Conservation (phyloP, 1,284 basidiomycete genomes). For the Pseudozyma hubeiensis region DNA sequence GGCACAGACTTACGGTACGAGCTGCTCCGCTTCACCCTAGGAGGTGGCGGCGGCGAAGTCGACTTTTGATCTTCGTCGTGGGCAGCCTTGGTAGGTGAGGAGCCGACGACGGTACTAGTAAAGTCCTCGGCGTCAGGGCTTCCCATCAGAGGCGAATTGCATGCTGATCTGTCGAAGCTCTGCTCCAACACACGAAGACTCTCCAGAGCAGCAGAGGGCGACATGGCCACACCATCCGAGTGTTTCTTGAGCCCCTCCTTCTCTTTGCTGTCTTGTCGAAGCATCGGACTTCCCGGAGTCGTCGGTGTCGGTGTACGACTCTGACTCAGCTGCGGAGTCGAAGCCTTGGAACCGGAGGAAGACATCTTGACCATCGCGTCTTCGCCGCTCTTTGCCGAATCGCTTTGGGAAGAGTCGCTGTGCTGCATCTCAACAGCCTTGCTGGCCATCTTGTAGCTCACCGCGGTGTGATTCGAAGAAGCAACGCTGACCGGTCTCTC, state of each 20-base stretch:
- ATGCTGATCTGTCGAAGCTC: constrained; percentile 6
- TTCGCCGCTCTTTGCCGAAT: constrained; percentile 1
- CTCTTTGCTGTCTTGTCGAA: not conserved
- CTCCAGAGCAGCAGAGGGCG: constrained; percentile 23
- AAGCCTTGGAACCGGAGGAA: not conserved
- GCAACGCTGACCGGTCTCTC: not conserved
- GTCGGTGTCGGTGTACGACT: constrained; percentile 20
- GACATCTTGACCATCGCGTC: constrained; percentile 11
- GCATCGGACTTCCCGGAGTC: constrained; percentile 11
- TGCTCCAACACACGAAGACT: constrained; percentile 28
- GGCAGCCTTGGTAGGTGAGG: constrained; percentile 3
- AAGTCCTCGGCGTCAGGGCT: constrained; percentile 14
- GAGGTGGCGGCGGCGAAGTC: not conserved
- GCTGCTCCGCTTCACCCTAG: constrained; percentile 20
- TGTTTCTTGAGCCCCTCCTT: not conserved
- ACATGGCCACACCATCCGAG: not conserved
- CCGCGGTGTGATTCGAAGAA: constrained; percentile 1
- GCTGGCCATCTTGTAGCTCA: not conserved
- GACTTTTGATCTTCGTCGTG: not conserved
- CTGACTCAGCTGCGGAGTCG: constrained; percentile 29
- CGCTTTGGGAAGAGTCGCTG: constrained; percentile 9
- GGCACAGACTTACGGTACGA: constrained; percentile 41
- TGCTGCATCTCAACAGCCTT: not conserved
- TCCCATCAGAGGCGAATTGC: constrained; percentile 11
- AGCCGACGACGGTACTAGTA: constrained; percentile 5